phyloP scores from a whole-genome alignment of 2,329 filamentous ascomycete genomes.

The Trichoderma sp. region DNA sequence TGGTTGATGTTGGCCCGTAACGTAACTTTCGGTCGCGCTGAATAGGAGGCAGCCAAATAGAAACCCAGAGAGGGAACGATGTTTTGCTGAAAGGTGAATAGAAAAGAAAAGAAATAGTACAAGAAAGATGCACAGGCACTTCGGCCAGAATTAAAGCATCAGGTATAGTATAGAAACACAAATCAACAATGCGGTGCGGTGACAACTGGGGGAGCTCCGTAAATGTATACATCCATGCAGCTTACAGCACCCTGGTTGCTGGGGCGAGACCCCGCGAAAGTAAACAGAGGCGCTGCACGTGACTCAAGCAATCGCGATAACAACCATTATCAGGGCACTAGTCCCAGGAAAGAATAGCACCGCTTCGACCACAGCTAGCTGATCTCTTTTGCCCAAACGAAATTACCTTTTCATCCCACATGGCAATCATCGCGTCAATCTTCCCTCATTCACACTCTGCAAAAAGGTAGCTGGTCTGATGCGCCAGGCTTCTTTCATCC shows the following conservation, averaged over 20 bases:
- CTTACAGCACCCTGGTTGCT: conserved; percentile 31
- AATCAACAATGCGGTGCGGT: conserved; percentile 26
- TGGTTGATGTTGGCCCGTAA: not conserved
- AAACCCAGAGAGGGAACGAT: not conserved
- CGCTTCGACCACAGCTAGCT: not conserved
- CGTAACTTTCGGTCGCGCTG: not conserved
- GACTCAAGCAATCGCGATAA: conserved; percentile 9
- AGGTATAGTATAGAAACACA: conserved; percentile 30
- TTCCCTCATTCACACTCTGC: not conserved
- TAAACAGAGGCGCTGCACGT: conserved; percentile 22
- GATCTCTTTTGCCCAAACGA: conserved; percentile 9
- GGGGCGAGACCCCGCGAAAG: conserved; percentile 27
- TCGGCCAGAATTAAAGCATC: conserved; percentile 28
- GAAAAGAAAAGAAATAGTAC: conserved; percentile 26
- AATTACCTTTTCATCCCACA: conserved; percentile 21
- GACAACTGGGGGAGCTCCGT: conserved; percentile 22
- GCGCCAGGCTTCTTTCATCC: not conserved
- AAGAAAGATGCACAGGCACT: conserved; percentile 30
- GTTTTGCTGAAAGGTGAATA: not conserved
- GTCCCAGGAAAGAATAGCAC: not conserved
- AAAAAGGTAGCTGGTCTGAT: not conserved
- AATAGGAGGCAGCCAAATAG: not conserved
- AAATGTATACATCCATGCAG: conserved; percentile 24
- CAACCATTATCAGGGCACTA: not conserved
- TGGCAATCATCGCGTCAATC: conserved; percentile 14